Evolutionary conservation across 257 asterid species (phyloP).

Genomic region (Linaria vulgaris): DNA sequence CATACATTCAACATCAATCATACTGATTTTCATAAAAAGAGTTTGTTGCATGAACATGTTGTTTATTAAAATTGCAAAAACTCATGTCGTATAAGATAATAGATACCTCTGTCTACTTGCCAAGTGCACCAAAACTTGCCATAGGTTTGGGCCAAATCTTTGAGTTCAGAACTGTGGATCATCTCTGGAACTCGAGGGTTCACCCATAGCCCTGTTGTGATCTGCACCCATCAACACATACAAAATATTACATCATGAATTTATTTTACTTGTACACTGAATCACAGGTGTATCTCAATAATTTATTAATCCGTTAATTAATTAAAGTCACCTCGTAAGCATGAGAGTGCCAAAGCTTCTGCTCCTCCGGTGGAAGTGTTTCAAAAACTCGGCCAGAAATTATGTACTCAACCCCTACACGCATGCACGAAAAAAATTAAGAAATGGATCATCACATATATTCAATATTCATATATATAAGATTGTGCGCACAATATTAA

Average conservation of each 20-base stretch:
- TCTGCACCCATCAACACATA: too few species aligned
- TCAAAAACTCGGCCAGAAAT: constrained; percentile 57
- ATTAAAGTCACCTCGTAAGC: constrained; percentile 62
- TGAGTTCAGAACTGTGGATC: constrained; percentile 53
- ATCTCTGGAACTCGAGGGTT: constrained; percentile 74
- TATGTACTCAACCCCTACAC: constrained; percentile 49
- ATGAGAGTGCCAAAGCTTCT: constrained; percentile 87
- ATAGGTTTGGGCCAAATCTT: constrained; percentile 53
- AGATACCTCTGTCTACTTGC: constrained; percentile 78
- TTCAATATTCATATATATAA: too few species aligned
- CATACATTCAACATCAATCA: neutral
- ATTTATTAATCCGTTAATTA: neutral
- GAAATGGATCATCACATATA: too few species aligned
- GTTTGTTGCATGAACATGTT: too few species aligned
- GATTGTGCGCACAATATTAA: too few species aligned
- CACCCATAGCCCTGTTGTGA: constrained; percentile 74
- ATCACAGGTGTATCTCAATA: too few species aligned
- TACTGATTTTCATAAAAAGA: neutral
- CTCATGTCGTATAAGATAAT: too few species aligned
- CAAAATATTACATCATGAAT: too few species aligned
- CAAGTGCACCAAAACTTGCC: constrained; percentile 98
- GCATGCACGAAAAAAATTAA: too few species aligned
- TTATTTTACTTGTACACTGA: too few species aligned
- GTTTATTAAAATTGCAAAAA: too few species aligned
- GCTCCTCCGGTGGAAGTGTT: constrained; percentile 66